Evolutionary conservation across 257 asterid genomes (phyloP).

Genomic region (Penstemon eatonii): DNA sequence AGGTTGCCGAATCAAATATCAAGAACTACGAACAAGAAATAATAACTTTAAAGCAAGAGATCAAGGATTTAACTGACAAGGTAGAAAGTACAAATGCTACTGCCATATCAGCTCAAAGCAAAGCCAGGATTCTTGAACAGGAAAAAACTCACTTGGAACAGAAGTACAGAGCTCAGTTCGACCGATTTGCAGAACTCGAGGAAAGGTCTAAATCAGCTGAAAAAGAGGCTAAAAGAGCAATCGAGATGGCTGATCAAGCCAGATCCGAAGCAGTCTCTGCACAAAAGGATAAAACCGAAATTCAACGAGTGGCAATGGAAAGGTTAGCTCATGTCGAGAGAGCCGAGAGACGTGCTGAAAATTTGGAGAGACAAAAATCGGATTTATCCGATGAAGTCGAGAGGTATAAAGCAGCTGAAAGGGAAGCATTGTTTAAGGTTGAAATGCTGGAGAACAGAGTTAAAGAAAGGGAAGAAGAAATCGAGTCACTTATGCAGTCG

Average conservation of each 20-base stretch:
- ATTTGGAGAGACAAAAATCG: conserved; percentile 62
- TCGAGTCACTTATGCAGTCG: conserved; percentile 64
- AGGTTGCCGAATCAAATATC: conserved; percentile 92
- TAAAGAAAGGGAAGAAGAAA: conserved; percentile 75
- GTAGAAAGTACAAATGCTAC: conserved; percentile 53
- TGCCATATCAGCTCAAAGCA: conserved; percentile 74
- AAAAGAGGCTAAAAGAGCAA: conserved; percentile 81
- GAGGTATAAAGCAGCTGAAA: conserved; percentile 59
- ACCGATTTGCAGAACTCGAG: conserved; percentile 73
- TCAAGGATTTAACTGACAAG: conserved; percentile 62
- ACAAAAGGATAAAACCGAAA: conserved; percentile 69
- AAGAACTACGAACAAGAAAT: conserved; percentile 67
- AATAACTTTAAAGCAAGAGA: conserved; percentile 54
- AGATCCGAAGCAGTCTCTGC: conserved; percentile 88
- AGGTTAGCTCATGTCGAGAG: conserved; percentile 80
- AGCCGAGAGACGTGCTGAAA: conserved; percentile 67
- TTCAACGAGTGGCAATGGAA: conserved; percentile 79
- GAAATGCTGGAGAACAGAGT: conserved; percentile 65
- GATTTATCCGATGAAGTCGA: conserved; percentile 61
- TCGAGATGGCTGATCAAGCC: conserved; percentile 86
- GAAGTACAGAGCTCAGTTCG: conserved; percentile 63
- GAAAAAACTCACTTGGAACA: conserved; percentile 81
- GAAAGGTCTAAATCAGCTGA: conserved; percentile 87
- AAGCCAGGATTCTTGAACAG: conserved; percentile 77
- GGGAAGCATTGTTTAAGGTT: conserved; percentile 67